Base-by-base conservation (phyloP, 257 asterid species). In the Parsonsia alboflavescens region DNA sequence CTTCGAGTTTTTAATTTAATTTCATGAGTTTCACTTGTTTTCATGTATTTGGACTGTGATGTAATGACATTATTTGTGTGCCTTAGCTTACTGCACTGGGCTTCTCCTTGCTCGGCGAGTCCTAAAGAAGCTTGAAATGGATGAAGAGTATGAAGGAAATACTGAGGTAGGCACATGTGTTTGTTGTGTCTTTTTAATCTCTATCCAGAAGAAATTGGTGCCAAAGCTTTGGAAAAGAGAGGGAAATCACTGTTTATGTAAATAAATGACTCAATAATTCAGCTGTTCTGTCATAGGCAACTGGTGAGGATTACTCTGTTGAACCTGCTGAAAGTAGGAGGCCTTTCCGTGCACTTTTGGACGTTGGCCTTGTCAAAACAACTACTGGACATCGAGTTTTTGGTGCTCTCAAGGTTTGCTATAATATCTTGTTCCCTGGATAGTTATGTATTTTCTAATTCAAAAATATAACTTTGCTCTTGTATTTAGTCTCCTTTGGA, bases 341-440 rank as follows among this genome's bases (percentile, higher is more conserved):
- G 85, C 98, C 97, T 0, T 91, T 93, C 89, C 97, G 98, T 73
- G 97, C 97, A 7, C 97, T 93, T 64, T 82, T 93, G 53, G 97
- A 91, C 80, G 98, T 91, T 77, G 98, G 98, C 28, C 98, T 91
- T 69, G 0, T 93, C n/a, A 80, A 78, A 59, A 93, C 98, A 21
- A 93, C 97, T 28, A 91, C 98, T 0, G 97, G 98, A 2, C 91
- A 93, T 77, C 91, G 97, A 46, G 89, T 93, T 45, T 91, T 91
- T 71, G 98, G 97, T 78, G 97, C 97, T 6, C 97, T 93, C 42
- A 90, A 90, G 96, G 96, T 93, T 78, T 17, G 0, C 7, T 64
- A 44, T 30, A 24, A 30, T 17, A 1, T 57, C 48, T 42, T 61
- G 7, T 7, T 13, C 56, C 0, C 7, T 28, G 15, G 28, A 10